These are phyloP conservation scores for Pharus latifolius DNA, from an alignment of 176 grass and related monocot genomes.

Conservation along the genomic window DNA sequence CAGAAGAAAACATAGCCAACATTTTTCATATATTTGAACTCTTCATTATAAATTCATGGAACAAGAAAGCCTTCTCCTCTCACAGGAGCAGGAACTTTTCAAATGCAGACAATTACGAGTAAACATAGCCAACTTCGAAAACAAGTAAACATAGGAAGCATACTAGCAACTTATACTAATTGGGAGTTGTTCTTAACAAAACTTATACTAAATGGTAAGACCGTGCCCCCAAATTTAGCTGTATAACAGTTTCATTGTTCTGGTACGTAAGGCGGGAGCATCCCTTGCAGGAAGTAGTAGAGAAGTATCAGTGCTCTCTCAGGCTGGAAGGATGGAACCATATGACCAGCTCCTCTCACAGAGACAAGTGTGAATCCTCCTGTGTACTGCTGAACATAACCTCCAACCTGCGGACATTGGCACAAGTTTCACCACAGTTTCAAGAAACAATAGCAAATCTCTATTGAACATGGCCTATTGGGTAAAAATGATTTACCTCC, in stretches of 20 bases:
- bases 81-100: background rate
- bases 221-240: no score
- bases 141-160: no score
- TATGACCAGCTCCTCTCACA: constrained; percentile 42
- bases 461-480: no score
- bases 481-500: background rate
- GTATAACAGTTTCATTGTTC: background rate
- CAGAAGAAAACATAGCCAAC: background rate
- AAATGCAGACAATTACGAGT: background rate
- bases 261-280: constrained; percentile 19
- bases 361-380: constrained; percentile 33
- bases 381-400: constrained; percentile 35
- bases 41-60: background rate
- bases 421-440: background rate
- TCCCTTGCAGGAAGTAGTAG: constrained; percentile 23
- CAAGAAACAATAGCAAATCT: no score
- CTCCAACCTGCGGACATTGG: constrained; percentile 8
- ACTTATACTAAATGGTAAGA: no score
- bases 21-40: background rate
- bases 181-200: no score
- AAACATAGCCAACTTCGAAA: background rate
- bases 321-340: constrained; percentile 39
- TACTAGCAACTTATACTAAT: no score
- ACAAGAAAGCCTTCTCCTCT: background rate
- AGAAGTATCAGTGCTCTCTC: constrained; percentile 28